phyloP scores from a whole-genome alignment of 306 rosid species.

The Acacia confusa region DNA sequence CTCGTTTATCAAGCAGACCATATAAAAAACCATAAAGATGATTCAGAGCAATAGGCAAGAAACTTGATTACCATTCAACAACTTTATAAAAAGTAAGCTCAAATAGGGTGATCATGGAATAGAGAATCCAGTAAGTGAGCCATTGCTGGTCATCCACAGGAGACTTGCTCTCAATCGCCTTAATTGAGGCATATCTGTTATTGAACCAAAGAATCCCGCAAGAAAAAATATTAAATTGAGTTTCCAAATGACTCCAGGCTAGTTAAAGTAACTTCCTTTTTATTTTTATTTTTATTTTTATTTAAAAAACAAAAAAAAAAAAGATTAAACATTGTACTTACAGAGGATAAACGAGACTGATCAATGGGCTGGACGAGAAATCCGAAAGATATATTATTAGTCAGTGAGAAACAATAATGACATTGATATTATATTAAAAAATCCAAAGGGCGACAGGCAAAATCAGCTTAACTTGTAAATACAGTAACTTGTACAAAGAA shows the following conservation, averaged over 20 bases:
- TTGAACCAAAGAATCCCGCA: constrained; percentile 19
- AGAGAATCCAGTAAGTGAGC: constrained; percentile 97
- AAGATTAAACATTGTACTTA: constrained; percentile 43
- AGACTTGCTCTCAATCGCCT: constrained; percentile 91
- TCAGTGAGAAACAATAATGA: neutral
- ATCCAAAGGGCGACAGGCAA: neutral
- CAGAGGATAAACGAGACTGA: constrained; percentile 96
- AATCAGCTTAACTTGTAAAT: neutral
- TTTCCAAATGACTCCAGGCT: neutral
- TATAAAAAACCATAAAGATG: neutral
- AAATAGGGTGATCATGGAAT: constrained; percentile 85
- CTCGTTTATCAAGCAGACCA: neutral
- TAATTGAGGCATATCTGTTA: constrained; percentile 78
- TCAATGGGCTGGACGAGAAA: constrained; percentile 76
- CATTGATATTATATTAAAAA: constrained; percentile 14
- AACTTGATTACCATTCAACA: constrained; percentile 69
- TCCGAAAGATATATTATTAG: neutral
- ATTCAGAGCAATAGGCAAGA: neutral
- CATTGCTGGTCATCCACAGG: constrained; percentile 89
- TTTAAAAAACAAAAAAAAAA: no score
- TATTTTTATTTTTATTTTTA: no score
- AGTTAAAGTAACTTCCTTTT: neutral
- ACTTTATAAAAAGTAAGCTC: constrained; percentile 87
- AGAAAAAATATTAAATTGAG: neutral
- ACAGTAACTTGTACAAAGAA: neutral